phyloP scores from a whole-genome alignment of 129 eudicot genomes.

The Artemisia tridentata region DNA sequence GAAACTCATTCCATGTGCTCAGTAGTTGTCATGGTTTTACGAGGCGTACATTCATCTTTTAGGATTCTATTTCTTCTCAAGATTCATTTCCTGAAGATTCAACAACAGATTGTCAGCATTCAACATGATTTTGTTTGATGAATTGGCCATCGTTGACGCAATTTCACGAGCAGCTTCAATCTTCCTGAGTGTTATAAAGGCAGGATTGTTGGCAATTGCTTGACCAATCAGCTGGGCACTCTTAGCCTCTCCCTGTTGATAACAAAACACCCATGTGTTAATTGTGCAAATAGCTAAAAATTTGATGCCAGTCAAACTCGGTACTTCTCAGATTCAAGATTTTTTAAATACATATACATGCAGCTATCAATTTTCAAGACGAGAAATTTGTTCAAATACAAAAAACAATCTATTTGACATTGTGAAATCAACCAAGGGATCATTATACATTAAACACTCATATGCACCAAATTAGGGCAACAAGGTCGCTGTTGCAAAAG shows the following conservation, averaged over 20 bases:
- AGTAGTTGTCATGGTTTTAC: neutral
- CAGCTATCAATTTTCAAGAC: no score
- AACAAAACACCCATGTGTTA: neutral
- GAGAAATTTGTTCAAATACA: no score
- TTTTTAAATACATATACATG: no score
- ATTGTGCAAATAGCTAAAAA: neutral
- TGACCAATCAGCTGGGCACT: conserved; percentile 64
- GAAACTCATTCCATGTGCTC: neutral
- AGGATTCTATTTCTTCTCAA: conserved; percentile 31
- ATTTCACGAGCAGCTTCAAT: conserved; percentile 59
- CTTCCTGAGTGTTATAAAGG: conserved; percentile 53
- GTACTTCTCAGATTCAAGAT: neutral
- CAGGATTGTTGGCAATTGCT: conserved; percentile 60
- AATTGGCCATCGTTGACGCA: conserved; percentile 37
- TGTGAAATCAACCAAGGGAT: no score
- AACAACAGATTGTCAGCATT: conserved; percentile 53
- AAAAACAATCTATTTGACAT: no score
- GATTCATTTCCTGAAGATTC: conserved; percentile 47
- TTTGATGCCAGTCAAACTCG: neutral
- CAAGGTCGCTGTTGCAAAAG: no score
- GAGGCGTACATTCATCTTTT: neutral
- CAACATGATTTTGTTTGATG: conserved; percentile 48
- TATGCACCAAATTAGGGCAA: no score
- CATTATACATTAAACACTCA: no score
- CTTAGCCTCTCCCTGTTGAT: conserved; percentile 59